Percentiles rank a stretch among this genome's conserved stretches.
Conservation (phyloP, 257 asterid genomes). For the Anisodus acutangulus region DNA sequence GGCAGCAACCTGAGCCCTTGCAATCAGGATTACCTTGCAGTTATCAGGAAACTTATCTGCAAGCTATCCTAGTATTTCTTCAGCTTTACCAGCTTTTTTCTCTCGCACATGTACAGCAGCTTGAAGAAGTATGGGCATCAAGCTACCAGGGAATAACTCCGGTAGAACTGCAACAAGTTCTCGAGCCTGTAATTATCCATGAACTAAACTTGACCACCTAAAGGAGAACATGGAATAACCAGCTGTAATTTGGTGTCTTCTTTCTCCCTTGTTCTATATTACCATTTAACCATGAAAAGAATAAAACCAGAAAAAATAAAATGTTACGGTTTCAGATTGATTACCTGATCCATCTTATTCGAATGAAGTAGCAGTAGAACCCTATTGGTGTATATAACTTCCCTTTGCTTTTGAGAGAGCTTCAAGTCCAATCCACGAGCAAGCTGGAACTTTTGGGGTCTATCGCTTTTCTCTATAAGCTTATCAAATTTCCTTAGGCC, state of each 20-base stretch:
- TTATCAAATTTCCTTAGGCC: slow-evolving; percentile 85
- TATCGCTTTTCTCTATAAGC: slow-evolving; percentile 73
- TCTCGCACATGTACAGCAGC: slow-evolving; percentile 89
- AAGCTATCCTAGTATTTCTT: slow-evolving; percentile 66
- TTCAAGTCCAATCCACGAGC: slow-evolving; percentile 73
- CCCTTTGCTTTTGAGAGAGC: slow-evolving; percentile 83
- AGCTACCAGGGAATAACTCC: slow-evolving; percentile 66
- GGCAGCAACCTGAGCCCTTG: slow-evolving; percentile 88
- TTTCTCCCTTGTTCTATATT: neutral
- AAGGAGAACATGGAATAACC: neutral
- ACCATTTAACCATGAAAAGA: neutral
- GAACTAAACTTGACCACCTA: neutral
- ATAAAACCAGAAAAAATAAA: neutral
- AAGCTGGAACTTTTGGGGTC: slow-evolving; percentile 59
- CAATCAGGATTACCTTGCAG: slow-evolving; percentile 61
- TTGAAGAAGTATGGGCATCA: slow-evolving; percentile 76
- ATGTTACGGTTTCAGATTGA: slow-evolving; percentile 28
- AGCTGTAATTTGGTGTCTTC: neutral
- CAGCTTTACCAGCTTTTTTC: slow-evolving; percentile 86
- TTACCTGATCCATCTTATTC: slow-evolving; percentile 89
- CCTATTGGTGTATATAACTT: slow-evolving; percentile 73
- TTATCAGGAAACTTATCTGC: slow-evolving; percentile 75
- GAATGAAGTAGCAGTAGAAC: slow-evolving; percentile 76
- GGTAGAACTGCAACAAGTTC: slow-evolving; percentile 81
- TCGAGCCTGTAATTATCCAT: slow-evolving; percentile 66